Base-by-base conservation (phyloP, 495 filamentous ascomycete genomes). In the Penicillium alfredii region DNA sequence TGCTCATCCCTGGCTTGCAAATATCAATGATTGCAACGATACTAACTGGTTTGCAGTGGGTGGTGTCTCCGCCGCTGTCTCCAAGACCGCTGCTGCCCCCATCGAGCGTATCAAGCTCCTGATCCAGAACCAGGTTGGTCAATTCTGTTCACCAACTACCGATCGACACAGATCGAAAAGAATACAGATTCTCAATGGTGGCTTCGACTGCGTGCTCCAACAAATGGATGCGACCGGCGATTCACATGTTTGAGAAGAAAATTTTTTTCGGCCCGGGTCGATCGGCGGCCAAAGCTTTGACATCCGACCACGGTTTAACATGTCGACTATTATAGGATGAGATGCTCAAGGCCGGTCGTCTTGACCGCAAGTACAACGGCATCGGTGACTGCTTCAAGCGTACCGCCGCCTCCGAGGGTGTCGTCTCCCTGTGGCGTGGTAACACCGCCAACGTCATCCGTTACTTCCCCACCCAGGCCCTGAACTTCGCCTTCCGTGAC, bases 361-460 rank as follows among this genome's bases (percentile, higher is more conserved):
- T 98, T 41, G 87, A 94, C 80, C 82, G 82, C 70, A 92, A 88
- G 72, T 98, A 96, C 78, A 69, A 73, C 64, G 92, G 92, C 70
- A 96, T 98, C 65, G 57, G 33, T 28, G 93, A 98, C 64, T 97
- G 92, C 79, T 98, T 98, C 80, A 63, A 66, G 40, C 85, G 92
- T 66, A 97, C 93, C 51, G 77, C 74, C 49, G 76, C 76, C 53
- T 70, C 82, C 41, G 92, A 98, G 76, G 74, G 74, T 68, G 59
- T 79, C 45, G 77, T 87, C 58, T 85, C 92, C 36, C 76, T 98
- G 51, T 98, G 92, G 92, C 77, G 92, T 80, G 92, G 92, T 72
- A 98, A 98, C 84, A 98, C 92, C 60, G 92, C 92, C 85, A 98
- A 98, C 82, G 92, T 98, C 71, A 94, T 98, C 76, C 93, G 92